These are phyloP conservation scores for Melampsora americana DNA, from an alignment of 1,284 basidiomycete species.

Conservation along the genomic window DNA sequence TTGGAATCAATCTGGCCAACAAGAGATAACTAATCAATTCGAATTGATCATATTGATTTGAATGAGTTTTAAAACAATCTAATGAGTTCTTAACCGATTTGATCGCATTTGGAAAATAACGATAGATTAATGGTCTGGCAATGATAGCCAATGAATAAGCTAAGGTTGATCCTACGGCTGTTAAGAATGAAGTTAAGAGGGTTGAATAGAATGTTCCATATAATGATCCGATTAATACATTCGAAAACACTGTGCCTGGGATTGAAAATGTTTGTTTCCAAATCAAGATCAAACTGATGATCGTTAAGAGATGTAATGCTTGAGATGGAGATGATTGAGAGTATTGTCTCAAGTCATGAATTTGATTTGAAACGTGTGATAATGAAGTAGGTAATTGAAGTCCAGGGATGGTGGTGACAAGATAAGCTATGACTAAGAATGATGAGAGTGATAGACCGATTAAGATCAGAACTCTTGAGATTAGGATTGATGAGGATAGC, in stretches of 20 bases:
- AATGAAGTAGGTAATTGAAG: constrained; percentile 21
- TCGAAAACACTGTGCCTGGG: constrained; percentile 51
- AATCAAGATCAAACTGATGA: constrained; percentile 49
- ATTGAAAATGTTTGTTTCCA: constrained; percentile 53
- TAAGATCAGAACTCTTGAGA: background rate
- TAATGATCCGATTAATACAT: constrained; percentile 51
- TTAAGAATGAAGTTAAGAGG: constrained; percentile 22
- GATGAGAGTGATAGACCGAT: background rate
- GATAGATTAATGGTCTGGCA: constrained; percentile 45
- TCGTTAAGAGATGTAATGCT: constrained; percentile 47
- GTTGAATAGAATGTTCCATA: constrained; percentile 43
- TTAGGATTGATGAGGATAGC: background rate
- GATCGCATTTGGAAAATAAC: constrained; percentile 51
- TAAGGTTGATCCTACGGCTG: constrained; percentile 28
- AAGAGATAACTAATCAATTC: constrained; percentile 48
- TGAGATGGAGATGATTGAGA: constrained; percentile 45
- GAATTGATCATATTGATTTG: constrained; percentile 41
- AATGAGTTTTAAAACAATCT: constrained; percentile 37
- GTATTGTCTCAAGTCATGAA: constrained; percentile 45
- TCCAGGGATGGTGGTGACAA: background rate
- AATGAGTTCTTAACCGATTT: constrained; percentile 47
- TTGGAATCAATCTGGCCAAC: constrained; percentile 36
- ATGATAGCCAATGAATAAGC: constrained; percentile 15
- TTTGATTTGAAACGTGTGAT: constrained; percentile 2
- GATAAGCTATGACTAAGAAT: background rate